These are phyloP conservation scores for Boechera retrofracta DNA, from an alignment of 345 rosid species.

Conservation along the genomic window DNA sequence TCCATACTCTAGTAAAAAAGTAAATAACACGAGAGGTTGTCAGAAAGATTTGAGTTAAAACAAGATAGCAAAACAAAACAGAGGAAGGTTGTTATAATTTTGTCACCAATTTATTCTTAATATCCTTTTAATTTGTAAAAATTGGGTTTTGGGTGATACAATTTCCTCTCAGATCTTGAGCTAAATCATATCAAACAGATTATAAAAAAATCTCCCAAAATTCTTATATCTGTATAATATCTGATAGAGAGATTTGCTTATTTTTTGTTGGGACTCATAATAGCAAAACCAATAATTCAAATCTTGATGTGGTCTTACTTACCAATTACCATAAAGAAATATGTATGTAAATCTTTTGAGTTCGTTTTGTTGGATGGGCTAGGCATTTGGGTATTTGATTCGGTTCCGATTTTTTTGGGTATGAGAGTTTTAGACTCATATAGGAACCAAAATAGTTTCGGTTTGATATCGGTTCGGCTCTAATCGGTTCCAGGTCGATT, in stretches of 20 bases:
- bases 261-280: background rate
- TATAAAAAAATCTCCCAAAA: background rate
- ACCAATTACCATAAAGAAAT: too few relatives aligned
- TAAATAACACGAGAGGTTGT: conserved; percentile 44
- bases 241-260: too few relatives aligned
- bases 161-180: conserved; percentile 4
- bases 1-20: conserved; percentile 27
- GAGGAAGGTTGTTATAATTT: conserved; percentile 18
- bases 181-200: conserved; percentile 16
- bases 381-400: too few relatives aligned
- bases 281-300: background rate
- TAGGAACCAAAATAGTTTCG: too few relatives aligned
- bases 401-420: too few relatives aligned
- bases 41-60: conserved; percentile 13
- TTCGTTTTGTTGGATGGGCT: too few relatives aligned
- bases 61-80: conserved; percentile 11
- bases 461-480: too few relatives aligned
- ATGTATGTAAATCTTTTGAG: too few relatives aligned
- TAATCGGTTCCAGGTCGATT: too few relatives aligned
- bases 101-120: conserved; percentile 13
- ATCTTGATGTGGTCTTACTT: background rate
- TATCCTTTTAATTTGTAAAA: conserved; percentile 37
- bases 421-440: too few relatives aligned
- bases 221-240: too few relatives aligned
- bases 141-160: conserved; percentile 24